Percentiles rank a stretch among this genome's conserved stretches.
These are phyloP conservation scores for Termitomyces sp. DNA, from an alignment of 768 basidiomycete genomes.

Conservation along the genomic window DNA sequence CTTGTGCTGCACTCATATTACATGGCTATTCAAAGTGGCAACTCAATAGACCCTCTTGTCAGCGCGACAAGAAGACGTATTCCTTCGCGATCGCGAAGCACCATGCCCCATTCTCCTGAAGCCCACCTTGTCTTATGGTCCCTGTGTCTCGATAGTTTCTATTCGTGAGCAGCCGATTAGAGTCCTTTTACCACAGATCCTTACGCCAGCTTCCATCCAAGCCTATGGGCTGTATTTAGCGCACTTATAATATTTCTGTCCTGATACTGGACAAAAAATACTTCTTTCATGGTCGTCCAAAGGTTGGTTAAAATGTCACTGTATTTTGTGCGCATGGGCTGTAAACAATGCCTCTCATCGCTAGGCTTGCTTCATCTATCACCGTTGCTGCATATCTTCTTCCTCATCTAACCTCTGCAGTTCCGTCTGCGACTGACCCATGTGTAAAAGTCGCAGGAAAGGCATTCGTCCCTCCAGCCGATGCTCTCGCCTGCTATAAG, in stretches of 20 bases:
- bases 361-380: background rate
- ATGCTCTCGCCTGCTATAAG: conserved; percentile 55
- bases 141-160: conserved; percentile 1
- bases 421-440: conserved; percentile 29
- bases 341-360: background rate
- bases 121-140: background rate
- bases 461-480: conserved; percentile 44
- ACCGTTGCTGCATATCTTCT: conserved; percentile 5
- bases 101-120: background rate
- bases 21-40: too few relatives aligned
- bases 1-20: too few relatives aligned
- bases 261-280: background rate
- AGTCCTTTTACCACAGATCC: background rate
- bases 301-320: background rate
- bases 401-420: conserved; percentile 9
- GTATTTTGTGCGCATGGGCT: background rate
- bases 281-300: background rate
- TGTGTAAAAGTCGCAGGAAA: conserved; percentile 38
- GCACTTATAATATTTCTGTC: background rate
- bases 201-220: background rate
- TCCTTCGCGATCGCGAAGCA: too few relatives aligned
- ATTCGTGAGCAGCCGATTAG: background rate
- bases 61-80: too few relatives aligned
- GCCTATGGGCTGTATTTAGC: background rate
- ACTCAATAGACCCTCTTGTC: too few relatives aligned